Evolutionary conservation across 495 filamentous ascomycete species (phyloP).

Genomic region (Lepidopterella palustris): DNA sequence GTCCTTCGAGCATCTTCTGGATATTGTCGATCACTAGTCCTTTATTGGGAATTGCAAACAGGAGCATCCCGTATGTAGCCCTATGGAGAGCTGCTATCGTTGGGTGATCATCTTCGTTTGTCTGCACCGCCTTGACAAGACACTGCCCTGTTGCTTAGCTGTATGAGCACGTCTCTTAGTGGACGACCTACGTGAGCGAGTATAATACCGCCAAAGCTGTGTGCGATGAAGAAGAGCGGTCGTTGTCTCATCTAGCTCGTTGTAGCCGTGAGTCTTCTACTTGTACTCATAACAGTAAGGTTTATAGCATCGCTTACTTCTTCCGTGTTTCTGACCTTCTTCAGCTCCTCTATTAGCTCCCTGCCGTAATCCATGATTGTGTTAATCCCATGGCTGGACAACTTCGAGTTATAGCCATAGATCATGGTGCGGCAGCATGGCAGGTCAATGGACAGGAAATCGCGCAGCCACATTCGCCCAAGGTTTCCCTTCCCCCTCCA

Average conservation of each 20-base stretch:
- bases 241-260: not conserved
- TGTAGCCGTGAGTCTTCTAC: not conserved
- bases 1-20: slow-evolving; percentile 28
- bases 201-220: too few species aligned
- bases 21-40: slow-evolving; percentile 35
- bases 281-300: not conserved
- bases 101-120: slow-evolving; percentile 26
- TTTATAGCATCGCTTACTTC: slow-evolving; percentile 1
- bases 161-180: not conserved
- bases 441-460: too few species aligned
- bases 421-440: too few species aligned
- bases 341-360: slow-evolving; percentile 11
- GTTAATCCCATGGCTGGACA: slow-evolving; percentile 9
- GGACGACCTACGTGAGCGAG: too few species aligned
- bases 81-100: slow-evolving; percentile 32
- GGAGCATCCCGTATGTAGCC: slow-evolving; percentile 37
- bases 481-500: slow-evolving; percentile 20
- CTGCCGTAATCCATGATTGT: slow-evolving; percentile 16
- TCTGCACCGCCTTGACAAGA: slow-evolving; percentile 31
- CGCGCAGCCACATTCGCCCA: too few species aligned
- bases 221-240: slow-evolving; percentile 9
- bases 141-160: slow-evolving; percentile 15
- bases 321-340: too few species aligned
- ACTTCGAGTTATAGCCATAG: too few species aligned
- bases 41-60: slow-evolving; percentile 36